phyloP scores from a whole-genome alignment of 2,329 filamentous ascomycete genomes.

The Pseudonectria foliicola region DNA sequence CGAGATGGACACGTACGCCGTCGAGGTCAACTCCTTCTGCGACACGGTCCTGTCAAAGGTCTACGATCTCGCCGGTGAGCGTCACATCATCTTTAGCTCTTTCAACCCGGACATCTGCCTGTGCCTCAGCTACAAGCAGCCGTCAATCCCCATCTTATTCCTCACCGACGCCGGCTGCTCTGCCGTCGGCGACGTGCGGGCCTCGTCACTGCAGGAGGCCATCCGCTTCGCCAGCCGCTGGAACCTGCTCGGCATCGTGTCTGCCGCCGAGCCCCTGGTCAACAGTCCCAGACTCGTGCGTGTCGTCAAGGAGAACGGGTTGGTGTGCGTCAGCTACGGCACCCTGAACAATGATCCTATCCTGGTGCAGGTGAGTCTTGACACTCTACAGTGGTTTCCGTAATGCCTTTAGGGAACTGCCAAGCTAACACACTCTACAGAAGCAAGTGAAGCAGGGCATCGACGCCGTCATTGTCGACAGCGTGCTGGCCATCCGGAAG shows the following conservation, averaged over 20 bases:
- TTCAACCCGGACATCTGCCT: slow-evolving; percentile 98
- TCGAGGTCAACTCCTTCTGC: slow-evolving; percentile 94
- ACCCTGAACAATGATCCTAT: slow-evolving; percentile 77
- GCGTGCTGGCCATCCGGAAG: slow-evolving; percentile 84
- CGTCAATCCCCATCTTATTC: slow-evolving; percentile 91
- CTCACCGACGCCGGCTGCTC: slow-evolving; percentile 81
- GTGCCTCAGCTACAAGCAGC: slow-evolving; percentile 92
- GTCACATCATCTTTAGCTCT: slow-evolving; percentile 95
- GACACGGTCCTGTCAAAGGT: slow-evolving; percentile 87
- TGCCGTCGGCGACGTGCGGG: slow-evolving; percentile 79
- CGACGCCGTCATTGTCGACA: slow-evolving; percentile 96
- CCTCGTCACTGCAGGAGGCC: slow-evolving; percentile 87
- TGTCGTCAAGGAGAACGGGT: slow-evolving; percentile 87
- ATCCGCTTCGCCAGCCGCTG: slow-evolving; percentile 90
- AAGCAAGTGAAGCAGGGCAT: slow-evolving; percentile 91
- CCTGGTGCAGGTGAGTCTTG: slow-evolving; percentile 68
- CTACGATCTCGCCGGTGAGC: slow-evolving; percentile 71
- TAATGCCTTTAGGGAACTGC: not conserved
- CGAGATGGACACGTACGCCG: slow-evolving; percentile 92
- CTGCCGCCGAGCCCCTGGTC: slow-evolving; percentile 79
- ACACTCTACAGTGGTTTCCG: not conserved
- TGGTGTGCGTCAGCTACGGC: slow-evolving; percentile 96
- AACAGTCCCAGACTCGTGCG: slow-evolving; percentile 81
- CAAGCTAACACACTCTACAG: slow-evolving; percentile 35
- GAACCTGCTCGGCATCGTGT: slow-evolving; percentile 90